A percentile compares a stretch with the other conserved stretches of the same genome.
These are phyloP conservation scores for Terfezia claveryi DNA, from an alignment of 495 filamentous ascomycete genomes.

Conservation along the genomic window DNA sequence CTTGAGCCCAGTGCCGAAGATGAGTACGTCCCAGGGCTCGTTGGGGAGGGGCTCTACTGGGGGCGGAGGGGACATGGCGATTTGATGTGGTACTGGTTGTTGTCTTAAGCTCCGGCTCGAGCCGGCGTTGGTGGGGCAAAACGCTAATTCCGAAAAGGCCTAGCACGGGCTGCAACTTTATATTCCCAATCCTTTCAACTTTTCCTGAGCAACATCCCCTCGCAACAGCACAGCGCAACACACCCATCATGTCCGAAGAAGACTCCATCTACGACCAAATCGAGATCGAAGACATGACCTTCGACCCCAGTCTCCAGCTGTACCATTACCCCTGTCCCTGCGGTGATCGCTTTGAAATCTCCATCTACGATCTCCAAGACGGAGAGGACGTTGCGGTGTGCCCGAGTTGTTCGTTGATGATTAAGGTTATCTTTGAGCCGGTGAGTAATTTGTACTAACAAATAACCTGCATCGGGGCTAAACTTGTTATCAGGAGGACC, in stretches of 20 bases:
- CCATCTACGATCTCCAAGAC: slow-evolving; percentile 61
- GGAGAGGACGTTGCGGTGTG: slow-evolving; percentile 84
- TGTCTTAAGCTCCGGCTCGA: no score
- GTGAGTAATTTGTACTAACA: slow-evolving; percentile 28
- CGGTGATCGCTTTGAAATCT: slow-evolving; percentile 91
- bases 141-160: no score
- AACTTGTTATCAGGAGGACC: no score
- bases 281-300: slow-evolving; percentile 98
- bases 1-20: slow-evolving; percentile 69
- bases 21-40: slow-evolving; percentile 60
- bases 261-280: slow-evolving; percentile 83
- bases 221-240: background rate
- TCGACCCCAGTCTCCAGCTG: slow-evolving; percentile 55
- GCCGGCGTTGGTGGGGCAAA: no score
- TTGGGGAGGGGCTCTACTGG: slow-evolving; percentile 7
- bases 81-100: no score
- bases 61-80: background rate
- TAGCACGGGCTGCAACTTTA: no score
- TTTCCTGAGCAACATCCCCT: background rate
- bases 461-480: no score
- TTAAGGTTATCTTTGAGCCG: slow-evolving; percentile 73
- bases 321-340: slow-evolving; percentile 95
- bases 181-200: background rate
- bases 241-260: slow-evolving; percentile 39
- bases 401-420: slow-evolving; percentile 91